Evolutionary conservation across 768 basidiomycete species (phyloP).

Genomic region (Mycena vulgaris): DNA sequence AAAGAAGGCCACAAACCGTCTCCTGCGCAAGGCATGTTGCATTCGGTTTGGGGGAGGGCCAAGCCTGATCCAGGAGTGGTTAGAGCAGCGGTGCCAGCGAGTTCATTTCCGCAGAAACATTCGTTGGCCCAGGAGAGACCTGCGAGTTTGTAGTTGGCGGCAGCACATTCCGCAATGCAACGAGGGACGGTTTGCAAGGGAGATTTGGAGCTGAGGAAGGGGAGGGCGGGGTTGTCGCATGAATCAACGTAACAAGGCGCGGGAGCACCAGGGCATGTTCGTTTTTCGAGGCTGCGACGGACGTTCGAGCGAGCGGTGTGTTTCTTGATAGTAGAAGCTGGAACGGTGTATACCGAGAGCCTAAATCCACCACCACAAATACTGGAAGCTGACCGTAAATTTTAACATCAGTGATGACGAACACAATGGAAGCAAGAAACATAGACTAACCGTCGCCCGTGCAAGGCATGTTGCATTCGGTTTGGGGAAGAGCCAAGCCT

Average conservation of each 20-base stretch:
- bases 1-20: constrained; percentile 13
- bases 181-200: constrained; percentile 21
- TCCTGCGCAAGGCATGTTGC: constrained; percentile 7
- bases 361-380: constrained; percentile 28
- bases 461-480: constrained; percentile 5
- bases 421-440: constrained; percentile 20
- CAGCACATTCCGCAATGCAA: constrained; percentile 25
- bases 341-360: constrained; percentile 26
- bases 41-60: constrained; percentile 22
- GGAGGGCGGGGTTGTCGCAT: constrained; percentile 26
- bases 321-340: constrained; percentile 15
- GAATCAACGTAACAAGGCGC: constrained; percentile 26
- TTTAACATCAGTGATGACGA: constrained; percentile 24
- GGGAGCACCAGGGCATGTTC: constrained; percentile 19
- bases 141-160: constrained; percentile 24
- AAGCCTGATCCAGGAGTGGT: constrained; percentile 16
- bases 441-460: constrained; percentile 24
- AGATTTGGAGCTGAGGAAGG: constrained; percentile 25
- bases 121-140: constrained; percentile 20
- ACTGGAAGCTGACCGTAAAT: constrained; percentile 22
- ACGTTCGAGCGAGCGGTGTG: constrained; percentile 23
- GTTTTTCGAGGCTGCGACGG: constrained; percentile 26
- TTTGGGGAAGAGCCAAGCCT: constrained; percentile 24
- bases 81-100: constrained; percentile 12
- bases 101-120: constrained; percentile 24